These are phyloP conservation scores for Hebeloma cylindrosporum DNA, from an alignment of 768 basidiomycete species.

Conservation along the genomic window DNA sequence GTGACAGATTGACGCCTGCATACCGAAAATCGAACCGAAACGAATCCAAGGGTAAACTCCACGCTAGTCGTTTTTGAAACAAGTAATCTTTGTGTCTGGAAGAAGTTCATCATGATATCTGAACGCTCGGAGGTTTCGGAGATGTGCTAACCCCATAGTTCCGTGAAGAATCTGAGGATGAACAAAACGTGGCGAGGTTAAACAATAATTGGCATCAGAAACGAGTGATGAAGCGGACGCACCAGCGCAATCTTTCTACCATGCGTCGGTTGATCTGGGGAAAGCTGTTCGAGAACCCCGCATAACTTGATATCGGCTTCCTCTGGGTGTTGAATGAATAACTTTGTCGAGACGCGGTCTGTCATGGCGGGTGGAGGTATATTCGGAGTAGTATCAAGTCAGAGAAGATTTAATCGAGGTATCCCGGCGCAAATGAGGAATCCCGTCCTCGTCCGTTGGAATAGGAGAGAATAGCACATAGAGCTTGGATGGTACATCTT, in stretches of 20 bases:
- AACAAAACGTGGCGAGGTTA: conserved; percentile 2
- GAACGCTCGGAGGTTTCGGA: conserved; percentile 25
- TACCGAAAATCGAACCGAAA: conserved; percentile 89
- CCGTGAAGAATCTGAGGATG: conserved; percentile 71
- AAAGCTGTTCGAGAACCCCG: conserved; percentile 64
- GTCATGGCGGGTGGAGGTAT: conserved; percentile 21
- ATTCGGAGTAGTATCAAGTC: background rate
- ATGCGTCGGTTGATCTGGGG: conserved; percentile 46
- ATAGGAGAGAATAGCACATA: too few relatives aligned
- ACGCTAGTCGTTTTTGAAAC: conserved; percentile 72
- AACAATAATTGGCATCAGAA: conserved; percentile 1
- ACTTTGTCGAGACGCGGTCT: conserved; percentile 45
- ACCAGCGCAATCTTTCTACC: conserved; percentile 69
- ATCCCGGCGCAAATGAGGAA: too few relatives aligned
- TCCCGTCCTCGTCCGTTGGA: too few relatives aligned
- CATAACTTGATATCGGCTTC: conserved; percentile 46
- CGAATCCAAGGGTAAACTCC: conserved; percentile 67
- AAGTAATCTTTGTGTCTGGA: conserved; percentile 83
- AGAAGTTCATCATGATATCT: conserved; percentile 18
- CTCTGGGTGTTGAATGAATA: conserved; percentile 50
- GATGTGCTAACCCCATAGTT: conserved; percentile 62
- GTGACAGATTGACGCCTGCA: conserved; percentile 18
- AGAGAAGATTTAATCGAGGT: background rate
- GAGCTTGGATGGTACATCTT: too few relatives aligned
- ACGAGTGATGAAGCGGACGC: conserved; percentile 25